Evolutionary conservation across 139 green algal genomes (phyloP), one percentile per base, ranked within the genome.

Genomic region (Dunaliella sp.): DNA sequence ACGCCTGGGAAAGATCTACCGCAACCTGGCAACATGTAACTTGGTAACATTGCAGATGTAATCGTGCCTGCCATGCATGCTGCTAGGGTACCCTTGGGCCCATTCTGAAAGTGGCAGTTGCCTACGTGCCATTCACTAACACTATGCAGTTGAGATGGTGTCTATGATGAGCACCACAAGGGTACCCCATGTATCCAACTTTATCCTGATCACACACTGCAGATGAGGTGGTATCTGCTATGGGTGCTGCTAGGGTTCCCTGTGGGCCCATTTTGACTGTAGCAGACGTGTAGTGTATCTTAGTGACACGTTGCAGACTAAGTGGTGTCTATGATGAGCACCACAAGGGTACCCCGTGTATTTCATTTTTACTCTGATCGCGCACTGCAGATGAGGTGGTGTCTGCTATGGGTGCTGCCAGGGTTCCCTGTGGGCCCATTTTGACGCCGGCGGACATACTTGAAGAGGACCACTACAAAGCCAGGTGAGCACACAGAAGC

Each of bases 381-480:
- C n/a, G n/a, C n/a, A n/a, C n/a, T 65, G 48, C 48, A 65, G 48
- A 65, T 65, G 48, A 65, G 48, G 48, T 65, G 48, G 84, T 95
- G 81, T 87, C 38, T 24, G 86, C 86, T 1, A 93, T 96, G 88
- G 88, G 79, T 35, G 88, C 83, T 58, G 93, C 93, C 0, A 83
- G 91, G 0, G 93, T 96, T 80, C 92, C 93, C 30, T 88, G 92
- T 37, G 93, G 93, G 0, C 93, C 91, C 85, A 96, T 96, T 81
- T 81, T 94, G 30, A 92, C 82, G 80, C 87, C 87, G 2, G 85
- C 83, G 33, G 93, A 95, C 89, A 91, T 96, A 58, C 72, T 89
- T 38, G 24, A 74, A 1, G 89, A 95, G 78, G 59, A 85, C 74
- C 93, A 95, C 89, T 94, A 89, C 80, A 72, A 85, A 57, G 81